These are phyloP conservation scores for Lachnellula arida DNA, from an alignment of 2,329 filamentous ascomycete genomes.

Conservation along the genomic window DNA sequence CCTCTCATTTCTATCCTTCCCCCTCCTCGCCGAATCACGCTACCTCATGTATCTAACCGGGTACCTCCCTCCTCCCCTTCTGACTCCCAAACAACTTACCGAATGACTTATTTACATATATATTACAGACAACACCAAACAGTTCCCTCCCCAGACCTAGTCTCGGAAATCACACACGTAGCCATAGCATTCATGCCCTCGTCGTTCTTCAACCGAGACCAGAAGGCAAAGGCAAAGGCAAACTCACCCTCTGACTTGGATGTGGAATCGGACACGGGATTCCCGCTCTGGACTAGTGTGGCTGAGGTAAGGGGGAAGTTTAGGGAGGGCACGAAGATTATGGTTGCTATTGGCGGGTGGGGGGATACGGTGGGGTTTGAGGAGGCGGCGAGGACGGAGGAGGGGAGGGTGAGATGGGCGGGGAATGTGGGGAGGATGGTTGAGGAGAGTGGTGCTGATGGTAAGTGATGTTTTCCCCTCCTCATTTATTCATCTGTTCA, in stretches of 20 bases:
- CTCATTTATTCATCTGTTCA: not conserved
- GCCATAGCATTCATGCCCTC: constrained; percentile 55
- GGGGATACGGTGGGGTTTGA: constrained; percentile 63
- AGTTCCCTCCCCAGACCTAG: constrained; percentile 5
- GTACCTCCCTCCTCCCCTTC: too few relatives aligned
- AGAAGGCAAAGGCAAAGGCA: not conserved
- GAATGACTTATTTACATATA: too few relatives aligned
- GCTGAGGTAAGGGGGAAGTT: constrained; percentile 37
- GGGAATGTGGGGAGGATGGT: constrained; percentile 62
- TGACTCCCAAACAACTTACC: too few relatives aligned
- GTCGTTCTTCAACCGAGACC: constrained; percentile 43
- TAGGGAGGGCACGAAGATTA: constrained; percentile 51
- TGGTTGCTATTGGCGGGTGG: constrained; percentile 73
- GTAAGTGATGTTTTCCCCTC: constrained; percentile 26
- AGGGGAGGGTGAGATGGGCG: constrained; percentile 54
- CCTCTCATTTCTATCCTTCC: too few relatives aligned
- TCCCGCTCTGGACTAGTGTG: constrained; percentile 47
- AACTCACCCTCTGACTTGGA: too few relatives aligned
- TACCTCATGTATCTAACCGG: too few relatives aligned
- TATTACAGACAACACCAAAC: constrained; percentile 30
- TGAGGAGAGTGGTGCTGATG: constrained; percentile 58
- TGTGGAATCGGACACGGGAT: not conserved
- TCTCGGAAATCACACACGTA: constrained; percentile 50
- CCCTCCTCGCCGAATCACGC: too few relatives aligned
- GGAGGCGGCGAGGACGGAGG: constrained; percentile 46